Conservation (phyloP, 169 alveolate species). For the Neospora caninum region DNA sequence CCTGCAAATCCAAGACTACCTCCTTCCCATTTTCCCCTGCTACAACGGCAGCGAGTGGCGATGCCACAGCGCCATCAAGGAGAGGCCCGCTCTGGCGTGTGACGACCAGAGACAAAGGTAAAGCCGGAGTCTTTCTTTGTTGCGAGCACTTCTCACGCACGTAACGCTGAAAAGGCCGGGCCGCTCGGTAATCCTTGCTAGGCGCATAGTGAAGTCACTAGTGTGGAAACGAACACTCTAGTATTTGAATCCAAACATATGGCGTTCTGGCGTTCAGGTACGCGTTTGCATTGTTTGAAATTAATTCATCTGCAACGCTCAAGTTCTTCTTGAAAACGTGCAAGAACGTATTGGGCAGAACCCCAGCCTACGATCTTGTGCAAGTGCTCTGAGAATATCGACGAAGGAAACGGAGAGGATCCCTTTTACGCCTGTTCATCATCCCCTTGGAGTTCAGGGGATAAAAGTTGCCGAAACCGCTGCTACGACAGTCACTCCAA, state of each 20-base stretch:
- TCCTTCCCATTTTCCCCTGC: slow-evolving; percentile 30
- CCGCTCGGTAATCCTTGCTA: background rate
- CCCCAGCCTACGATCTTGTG: slow-evolving; percentile 38
- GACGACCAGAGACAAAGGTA: slow-evolving; percentile 39
- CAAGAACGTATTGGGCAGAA: background rate
- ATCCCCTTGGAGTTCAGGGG: background rate
- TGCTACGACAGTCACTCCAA: background rate
- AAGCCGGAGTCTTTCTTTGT: background rate
- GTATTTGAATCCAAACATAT: background rate
- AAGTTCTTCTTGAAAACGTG: slow-evolving; percentile 38
- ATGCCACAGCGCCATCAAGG: slow-evolving; percentile 38
- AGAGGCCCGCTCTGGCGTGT: slow-evolving; percentile 12
- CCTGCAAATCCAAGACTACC: slow-evolving; percentile 2
- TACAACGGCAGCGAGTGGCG: slow-evolving; percentile 45
- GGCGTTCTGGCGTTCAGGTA: background rate
- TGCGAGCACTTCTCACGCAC: background rate
- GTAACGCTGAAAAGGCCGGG: background rate
- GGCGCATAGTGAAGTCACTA: too few relatives aligned
- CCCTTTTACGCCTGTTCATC: background rate
- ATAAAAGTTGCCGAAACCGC: background rate
- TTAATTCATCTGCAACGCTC: slow-evolving; percentile 9
- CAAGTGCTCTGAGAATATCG: background rate
- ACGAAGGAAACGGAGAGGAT: background rate
- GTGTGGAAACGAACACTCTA: background rate
- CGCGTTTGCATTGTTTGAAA: slow-evolving; percentile 33